Evolutionary conservation across 2,329 filamentous ascomycete genomes (phyloP), one percentile per base, ranked within the genome.

Genomic region (Fusarium ambrosium): DNA sequence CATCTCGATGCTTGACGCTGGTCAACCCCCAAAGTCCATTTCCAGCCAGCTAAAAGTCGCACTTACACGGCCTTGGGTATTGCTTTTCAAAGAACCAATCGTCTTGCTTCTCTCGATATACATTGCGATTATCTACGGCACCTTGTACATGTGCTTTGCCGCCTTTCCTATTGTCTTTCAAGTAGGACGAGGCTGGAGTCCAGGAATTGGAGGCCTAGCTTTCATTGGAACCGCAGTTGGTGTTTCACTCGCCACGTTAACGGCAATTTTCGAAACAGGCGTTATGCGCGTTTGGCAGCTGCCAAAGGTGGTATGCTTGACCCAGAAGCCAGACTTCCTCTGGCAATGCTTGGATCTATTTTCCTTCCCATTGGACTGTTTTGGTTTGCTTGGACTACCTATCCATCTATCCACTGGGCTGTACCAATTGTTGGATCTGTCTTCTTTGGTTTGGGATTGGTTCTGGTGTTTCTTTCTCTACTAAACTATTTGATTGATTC

Each of bases 51-150:
- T 91, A 6, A 73, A 68, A 62, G 53, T 22, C 10, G 77, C 76
- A 0, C 82, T 62, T 85, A 87, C 18, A 37, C 87, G 92, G 2
- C 92, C 92, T 0, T 94, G 92, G 92, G 82, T 91, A 18, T 84
- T 94, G 14, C 85, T 94, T 6, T 92, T 94, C 85, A 83, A 83
- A 64, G 92, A 94, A 75, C 92, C 92, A 3, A 94, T 94, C 74
- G 91, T 94, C 11, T 78, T 92, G 4, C 81, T 93, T 2, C 84
- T 90, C 0, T 89, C 88, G 6, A 85, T 93, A 11, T 94, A 93
- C 82, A 89, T 92, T 83, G 90, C 91, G 53, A 91, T 89, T 66
- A 80, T 89, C 66, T 73, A 73, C 4, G 71, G 71, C 1, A 73
- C 66, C 1, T 62, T 73, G 37, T 73, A 73, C 0, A 73, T 73